Evolutionary conservation across 2,329 filamentous ascomycete species (phyloP), one percentile per base, ranked within the genome.

Genomic region (Paecilomyces fulvus): DNA sequence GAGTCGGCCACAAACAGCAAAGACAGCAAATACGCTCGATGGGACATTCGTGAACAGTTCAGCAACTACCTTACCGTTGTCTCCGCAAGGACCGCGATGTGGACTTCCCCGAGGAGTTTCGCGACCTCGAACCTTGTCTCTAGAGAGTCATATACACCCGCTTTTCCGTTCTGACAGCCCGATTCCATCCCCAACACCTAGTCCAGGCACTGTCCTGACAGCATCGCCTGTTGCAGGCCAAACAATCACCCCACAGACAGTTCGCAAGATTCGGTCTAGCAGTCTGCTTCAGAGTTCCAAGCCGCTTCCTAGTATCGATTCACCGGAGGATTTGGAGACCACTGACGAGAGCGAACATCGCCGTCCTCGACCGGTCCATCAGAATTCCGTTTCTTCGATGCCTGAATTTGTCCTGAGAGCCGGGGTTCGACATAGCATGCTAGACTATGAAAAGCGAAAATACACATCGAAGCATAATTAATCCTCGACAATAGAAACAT

Each of bases 141-240:
- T 75, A 57, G 79, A 83, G 63, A 73, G 76, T 10, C 75, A 83
- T 56, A 83, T 84, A 53, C 82, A 84, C 61, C 82, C 82, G 11
- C 71, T 84, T 2, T 84, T 84, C 67, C 75, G 82, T 48, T 75
- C 75, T 2, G 78, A 77, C 59, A 81, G 77, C 58, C 79, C 80
- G 9, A 73, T 73, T 0, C 80, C 81, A 17, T 77, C 80, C 2
- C 77, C 80, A 10, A 73, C 77, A 0, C 67, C 77, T 2, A 79
- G 77, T 0, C 76, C 77, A 0, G 79, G 79, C 0, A 85, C 82
- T 0, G 77, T 78, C 56, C 79, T 85, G 50, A 74, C 76, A 17
- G 82, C 80, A 10, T 80, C 80, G 2, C 80, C 81, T 1, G 73
- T 77, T 30, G 79, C 80, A 2, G 80, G 78, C 6, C 79, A 83